Conservation (phyloP, 2,329 filamentous ascomycete species). For the Sporothrix sp. region DNA sequence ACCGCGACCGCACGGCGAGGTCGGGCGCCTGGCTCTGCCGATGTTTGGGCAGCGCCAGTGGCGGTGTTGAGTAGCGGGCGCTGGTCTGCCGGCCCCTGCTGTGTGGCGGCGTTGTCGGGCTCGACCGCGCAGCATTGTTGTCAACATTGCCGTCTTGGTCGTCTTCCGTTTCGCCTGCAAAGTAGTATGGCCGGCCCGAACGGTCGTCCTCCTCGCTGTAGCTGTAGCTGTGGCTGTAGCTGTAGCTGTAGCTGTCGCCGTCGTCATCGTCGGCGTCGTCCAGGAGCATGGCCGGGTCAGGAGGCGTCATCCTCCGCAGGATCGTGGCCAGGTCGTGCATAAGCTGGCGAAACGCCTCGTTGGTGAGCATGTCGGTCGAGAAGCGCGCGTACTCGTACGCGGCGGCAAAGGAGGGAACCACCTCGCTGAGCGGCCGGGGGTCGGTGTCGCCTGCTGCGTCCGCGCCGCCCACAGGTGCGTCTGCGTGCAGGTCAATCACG, state of each 20-base stretch:
- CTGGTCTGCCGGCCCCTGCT: constrained; percentile 25
- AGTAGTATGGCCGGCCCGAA: background rate
- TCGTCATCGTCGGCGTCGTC: constrained; percentile 21
- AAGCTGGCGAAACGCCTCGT: constrained; percentile 61
- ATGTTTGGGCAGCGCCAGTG: background rate
- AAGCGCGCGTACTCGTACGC: constrained; percentile 82
- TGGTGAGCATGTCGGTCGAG: constrained; percentile 57
- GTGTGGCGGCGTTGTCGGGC: constrained; percentile 40
- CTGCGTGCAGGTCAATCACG: constrained; percentile 38
- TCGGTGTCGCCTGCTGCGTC: background rate
- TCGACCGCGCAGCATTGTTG: constrained; percentile 34
- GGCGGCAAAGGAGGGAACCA: constrained; percentile 55
- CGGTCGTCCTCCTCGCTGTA: constrained; percentile 14
- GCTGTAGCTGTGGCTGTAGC: constrained; percentile 14
- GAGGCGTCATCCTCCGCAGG: constrained; percentile 61
- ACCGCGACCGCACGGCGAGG: background rate
- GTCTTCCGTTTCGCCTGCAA: constrained; percentile 17
- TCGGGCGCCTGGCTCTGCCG: background rate
- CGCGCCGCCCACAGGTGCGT: background rate
- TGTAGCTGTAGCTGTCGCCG: constrained; percentile 17
- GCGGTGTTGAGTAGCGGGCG: constrained; percentile 16
- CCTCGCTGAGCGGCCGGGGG: constrained; percentile 10
- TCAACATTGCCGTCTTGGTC: constrained; percentile 35
- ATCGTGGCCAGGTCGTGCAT: constrained; percentile 82
- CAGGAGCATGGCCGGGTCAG: constrained; percentile 45